phyloP scores from a whole-genome alignment of 1,139 yeast species.

The Kodamaea arcana region DNA sequence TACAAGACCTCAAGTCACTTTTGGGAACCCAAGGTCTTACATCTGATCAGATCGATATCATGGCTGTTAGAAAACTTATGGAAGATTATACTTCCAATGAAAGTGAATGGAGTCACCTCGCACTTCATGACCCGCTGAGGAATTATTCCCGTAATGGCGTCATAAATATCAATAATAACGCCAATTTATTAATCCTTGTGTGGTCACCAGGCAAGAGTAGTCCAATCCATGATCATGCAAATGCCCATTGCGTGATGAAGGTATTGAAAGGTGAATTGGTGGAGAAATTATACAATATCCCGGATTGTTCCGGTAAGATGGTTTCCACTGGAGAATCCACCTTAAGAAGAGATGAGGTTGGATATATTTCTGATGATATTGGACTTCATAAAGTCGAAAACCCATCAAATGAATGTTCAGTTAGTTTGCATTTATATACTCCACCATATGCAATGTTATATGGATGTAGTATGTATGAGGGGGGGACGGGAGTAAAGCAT shows the following conservation, averaged over 20 bases:
- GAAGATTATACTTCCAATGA: conserved; percentile 45
- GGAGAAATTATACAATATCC: conserved; percentile 58
- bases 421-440: conserved; percentile 69
- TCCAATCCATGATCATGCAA: conserved; percentile 72
- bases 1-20: conserved; percentile 26
- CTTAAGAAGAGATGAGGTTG: conserved; percentile 46
- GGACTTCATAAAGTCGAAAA: conserved; percentile 68
- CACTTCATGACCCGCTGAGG: conserved; percentile 49
- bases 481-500: conserved; percentile 46
- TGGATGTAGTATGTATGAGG: conserved; percentile 64
- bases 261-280: conserved; percentile 55
- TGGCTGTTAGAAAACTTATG: conserved; percentile 43
- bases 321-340: conserved; percentile 29
- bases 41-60: conserved; percentile 54
- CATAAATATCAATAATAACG: conserved; percentile 62
- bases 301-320: conserved; percentile 29
- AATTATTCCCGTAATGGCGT: conserved; percentile 63
- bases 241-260: conserved; percentile 70
- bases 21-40: conserved; percentile 36
- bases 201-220: conserved; percentile 72
- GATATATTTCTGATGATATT: conserved; percentile 63
- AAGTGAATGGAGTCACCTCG: conserved; percentile 58
- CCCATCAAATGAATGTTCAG: conserved; percentile 48
- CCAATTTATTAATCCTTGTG: conserved; percentile 61
- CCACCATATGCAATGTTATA: conserved; percentile 72